Evolutionary conservation across 306 rosid genomes (phyloP).

Genomic region (Pterocarpus santalinus): DNA sequence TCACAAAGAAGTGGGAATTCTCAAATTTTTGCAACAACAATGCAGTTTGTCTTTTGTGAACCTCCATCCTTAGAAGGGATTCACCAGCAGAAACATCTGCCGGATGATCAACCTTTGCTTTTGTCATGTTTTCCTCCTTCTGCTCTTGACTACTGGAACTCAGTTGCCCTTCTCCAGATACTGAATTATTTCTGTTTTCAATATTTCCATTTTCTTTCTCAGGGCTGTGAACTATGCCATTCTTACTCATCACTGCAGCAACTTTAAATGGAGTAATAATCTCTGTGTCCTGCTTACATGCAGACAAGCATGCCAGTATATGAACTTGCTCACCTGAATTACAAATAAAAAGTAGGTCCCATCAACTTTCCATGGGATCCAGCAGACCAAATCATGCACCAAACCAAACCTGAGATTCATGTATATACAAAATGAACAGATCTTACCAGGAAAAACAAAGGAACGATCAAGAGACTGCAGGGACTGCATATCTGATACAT

Average conservation of each 20-base stretch:
- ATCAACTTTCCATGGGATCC: conserved; percentile 17
- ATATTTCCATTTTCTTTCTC: conserved; percentile 67
- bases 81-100: conserved; percentile 72
- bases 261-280: conserved; percentile 96
- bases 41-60: conserved; percentile 81
- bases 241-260: conserved; percentile 91
- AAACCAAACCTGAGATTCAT: conserved; percentile 40
- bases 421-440: conserved; percentile 39
- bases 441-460: conserved; percentile 92
- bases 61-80: conserved; percentile 90
- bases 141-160: conserved; percentile 58
- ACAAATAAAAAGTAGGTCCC: conserved; percentile 51
- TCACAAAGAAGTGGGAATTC: conserved; percentile 94
- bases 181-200: conserved; percentile 55
- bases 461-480: conserved; percentile 79
- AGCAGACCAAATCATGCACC: conserved; percentile 27
- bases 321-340: conserved; percentile 91
- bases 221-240: conserved; percentile 64
- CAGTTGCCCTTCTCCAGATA: conserved; percentile 52
- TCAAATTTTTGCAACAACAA: conserved; percentile 77
- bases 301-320: conserved; percentile 89
- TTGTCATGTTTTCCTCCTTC: conserved; percentile 50
- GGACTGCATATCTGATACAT: conserved; percentile 72
- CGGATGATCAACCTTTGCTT: conserved; percentile 47
- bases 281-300: conserved; percentile 81